phyloP scores from a whole-genome alignment of 768 basidiomycete species.

The Boletus pseudo-olivaceus region DNA sequence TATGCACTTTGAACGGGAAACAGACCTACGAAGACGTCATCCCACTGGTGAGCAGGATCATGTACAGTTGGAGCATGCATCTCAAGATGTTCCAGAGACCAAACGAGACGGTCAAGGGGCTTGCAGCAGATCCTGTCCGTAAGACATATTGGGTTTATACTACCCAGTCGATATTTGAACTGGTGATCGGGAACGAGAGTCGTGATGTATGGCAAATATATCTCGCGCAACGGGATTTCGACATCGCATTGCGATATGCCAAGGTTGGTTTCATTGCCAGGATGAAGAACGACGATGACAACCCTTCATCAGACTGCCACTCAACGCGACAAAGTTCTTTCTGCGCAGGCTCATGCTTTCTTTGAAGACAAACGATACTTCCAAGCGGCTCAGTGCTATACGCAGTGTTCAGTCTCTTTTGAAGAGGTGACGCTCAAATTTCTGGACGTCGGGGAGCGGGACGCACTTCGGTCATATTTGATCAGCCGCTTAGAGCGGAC shows the following conservation, averaged over 20 bases:
- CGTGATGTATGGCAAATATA: slow-evolving; percentile 94
- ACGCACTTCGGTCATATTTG: slow-evolving; percentile 87
- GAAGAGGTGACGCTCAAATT: slow-evolving; percentile 92
- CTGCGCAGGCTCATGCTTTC: slow-evolving; percentile 76
- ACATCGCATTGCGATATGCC: slow-evolving; percentile 75
- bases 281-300: not conserved
- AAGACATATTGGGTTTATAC: slow-evolving; percentile 96
- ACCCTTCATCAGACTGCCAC: slow-evolving; percentile 58
- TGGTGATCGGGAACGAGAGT: slow-evolving; percentile 83
- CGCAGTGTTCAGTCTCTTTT: slow-evolving; percentile 82
- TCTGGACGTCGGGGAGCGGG: slow-evolving; percentile 83
- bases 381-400: slow-evolving; percentile 88
- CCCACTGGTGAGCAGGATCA: slow-evolving; percentile 58
- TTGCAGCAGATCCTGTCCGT: slow-evolving; percentile 81
- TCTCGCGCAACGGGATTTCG: slow-evolving; percentile 71
- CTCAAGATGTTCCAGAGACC: slow-evolving; percentile 52
- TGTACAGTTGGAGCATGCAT: not conserved
- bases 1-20: slow-evolving; percentile 78
- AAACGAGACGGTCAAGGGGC: slow-evolving; percentile 65
- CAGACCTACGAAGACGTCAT: slow-evolving; percentile 80
- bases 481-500: slow-evolving; percentile 84
- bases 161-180: slow-evolving; percentile 82
- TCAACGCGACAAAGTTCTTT: slow-evolving; percentile 83
- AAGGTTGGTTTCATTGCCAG: slow-evolving; percentile 49
- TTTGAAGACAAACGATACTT: slow-evolving; percentile 82